A percentile compares a stretch with the other conserved stretches of the same genome.
These are phyloP conservation scores for Tetrahymena thermophila DNA, from an alignment of 73 alveolate species.

Conservation along the genomic window DNA sequence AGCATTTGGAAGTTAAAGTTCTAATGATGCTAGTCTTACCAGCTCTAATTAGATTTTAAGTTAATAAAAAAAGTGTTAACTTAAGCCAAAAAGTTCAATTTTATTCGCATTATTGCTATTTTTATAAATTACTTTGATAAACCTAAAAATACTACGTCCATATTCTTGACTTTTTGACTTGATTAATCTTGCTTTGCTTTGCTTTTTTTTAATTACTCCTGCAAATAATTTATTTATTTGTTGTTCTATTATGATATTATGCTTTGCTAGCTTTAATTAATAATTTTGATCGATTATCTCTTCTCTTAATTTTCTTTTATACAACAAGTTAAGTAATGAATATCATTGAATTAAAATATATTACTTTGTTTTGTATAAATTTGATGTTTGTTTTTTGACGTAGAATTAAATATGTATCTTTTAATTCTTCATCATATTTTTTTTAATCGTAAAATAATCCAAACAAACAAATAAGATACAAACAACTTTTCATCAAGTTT, in stretches of 20 bases:
- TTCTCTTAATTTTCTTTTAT: background rate
- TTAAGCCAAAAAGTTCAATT: background rate
- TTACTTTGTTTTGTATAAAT: background rate
- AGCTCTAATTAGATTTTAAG: background rate
- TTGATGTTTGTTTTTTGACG: background rate
- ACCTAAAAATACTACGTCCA: constrained; percentile 1
- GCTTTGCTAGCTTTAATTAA: background rate
- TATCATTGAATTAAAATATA: background rate
- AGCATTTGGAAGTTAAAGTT: background rate
- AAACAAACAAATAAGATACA: too few relatives aligned
- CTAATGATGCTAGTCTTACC: background rate
- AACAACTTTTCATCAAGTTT: background rate
- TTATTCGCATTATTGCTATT: background rate
- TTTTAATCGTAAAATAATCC: too few relatives aligned
- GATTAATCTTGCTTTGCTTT: background rate
- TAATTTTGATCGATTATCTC: background rate
- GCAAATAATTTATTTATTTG: background rate
- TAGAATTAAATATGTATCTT: background rate
- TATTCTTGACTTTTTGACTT: background rate
- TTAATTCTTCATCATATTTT: too few relatives aligned
- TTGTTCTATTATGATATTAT: background rate
- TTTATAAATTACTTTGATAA: background rate
- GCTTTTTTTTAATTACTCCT: background rate
- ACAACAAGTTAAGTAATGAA: background rate
- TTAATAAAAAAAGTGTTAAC: background rate